phyloP scores from a whole-genome alignment of 495 filamentous ascomycete species.

The Penicillium angulare region DNA sequence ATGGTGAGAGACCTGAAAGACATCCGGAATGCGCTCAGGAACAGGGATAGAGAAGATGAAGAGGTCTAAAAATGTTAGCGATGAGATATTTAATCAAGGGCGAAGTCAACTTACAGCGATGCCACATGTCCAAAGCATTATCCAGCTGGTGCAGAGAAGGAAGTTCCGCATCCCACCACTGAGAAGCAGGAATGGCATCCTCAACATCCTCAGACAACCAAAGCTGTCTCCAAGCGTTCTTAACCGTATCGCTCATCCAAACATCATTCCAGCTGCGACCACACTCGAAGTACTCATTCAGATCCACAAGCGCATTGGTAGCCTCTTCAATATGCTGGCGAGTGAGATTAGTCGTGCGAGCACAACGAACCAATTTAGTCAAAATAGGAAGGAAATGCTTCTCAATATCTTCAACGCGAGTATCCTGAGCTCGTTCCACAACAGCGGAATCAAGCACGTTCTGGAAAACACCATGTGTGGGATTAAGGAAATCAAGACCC shows the following conservation, averaged over 20 bases:
- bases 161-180: conserved; percentile 1
- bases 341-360: background rate
- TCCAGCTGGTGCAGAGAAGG: conserved; percentile 2
- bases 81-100: background rate
- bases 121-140: conserved; percentile 5
- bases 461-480: conserved; percentile 4
- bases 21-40: conserved; percentile 2
- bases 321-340: conserved; percentile 2
- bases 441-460: conserved; percentile 3
- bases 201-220: conserved; percentile 3
- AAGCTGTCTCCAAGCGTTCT: background rate
- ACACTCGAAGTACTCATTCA: conserved; percentile 2
- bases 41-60: conserved; percentile 7
- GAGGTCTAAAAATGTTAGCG: background rate
- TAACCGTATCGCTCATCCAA: conserved; percentile 2
- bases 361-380: conserved; percentile 1
- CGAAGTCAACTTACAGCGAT: background rate
- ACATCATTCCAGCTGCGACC: conserved; percentile 5
- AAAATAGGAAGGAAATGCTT: conserved; percentile 1
- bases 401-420: conserved; percentile 4
- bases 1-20: conserved; percentile 4
- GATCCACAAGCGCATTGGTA: conserved; percentile 5
- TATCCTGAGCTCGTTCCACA: conserved; percentile 1
- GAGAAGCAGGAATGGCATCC: background rate
- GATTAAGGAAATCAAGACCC: conserved; percentile 4